Base-by-base conservation (phyloP, 1,284 basidiomycete genomes). In the Moesziomyces sp. region DNA sequence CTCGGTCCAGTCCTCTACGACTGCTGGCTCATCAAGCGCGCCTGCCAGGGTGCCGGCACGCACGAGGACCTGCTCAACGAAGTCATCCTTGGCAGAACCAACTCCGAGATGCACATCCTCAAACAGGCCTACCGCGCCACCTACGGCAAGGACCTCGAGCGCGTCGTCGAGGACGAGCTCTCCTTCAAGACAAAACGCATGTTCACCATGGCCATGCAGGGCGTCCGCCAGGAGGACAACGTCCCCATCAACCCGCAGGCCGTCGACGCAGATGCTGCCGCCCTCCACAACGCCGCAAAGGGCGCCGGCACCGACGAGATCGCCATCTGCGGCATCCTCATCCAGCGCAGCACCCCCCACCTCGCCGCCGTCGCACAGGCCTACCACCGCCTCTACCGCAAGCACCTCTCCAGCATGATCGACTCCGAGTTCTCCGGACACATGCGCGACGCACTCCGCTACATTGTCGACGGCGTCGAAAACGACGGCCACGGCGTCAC, bases 51-150 rank as follows among this genome's bases (percentile, higher is more conserved):
- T 8, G 74, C 70, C 1, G 83, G 83, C 23, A 84, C 83, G 10
- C 78, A 84, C 66, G 83, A 84, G 53, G 67, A 63, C 47, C 35
- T 83, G 14, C 74, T 84, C 52, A 84, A 79, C 62, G 83, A 84
- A 51, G 68, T 84, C 43, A 49, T 84, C 24, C 74, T 84, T 43
- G 58, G 71, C 26, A 62, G 83, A 4, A 77, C 76, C 52, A 81
- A 83, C 23, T 43, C 65, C 16, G 82, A 83, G n/a, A 73, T 84
- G 53, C 67, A 76, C 51, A 56, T 79, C 8, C 76, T 84, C 55
- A 82, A 82, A 28, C 74, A 81, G 52, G 79, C 79, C 6, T 84
- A 74, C 63, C 67, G 63, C 16, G 76, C 73, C 4, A 70, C 59
- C 18, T 80, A 77, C 52, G 62, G 74, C 60, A 78, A 78, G 43